These are phyloP conservation scores for Tolypocladium nubicola DNA, from an alignment of 2,329 filamentous ascomycete species.

Conservation along the genomic window DNA sequence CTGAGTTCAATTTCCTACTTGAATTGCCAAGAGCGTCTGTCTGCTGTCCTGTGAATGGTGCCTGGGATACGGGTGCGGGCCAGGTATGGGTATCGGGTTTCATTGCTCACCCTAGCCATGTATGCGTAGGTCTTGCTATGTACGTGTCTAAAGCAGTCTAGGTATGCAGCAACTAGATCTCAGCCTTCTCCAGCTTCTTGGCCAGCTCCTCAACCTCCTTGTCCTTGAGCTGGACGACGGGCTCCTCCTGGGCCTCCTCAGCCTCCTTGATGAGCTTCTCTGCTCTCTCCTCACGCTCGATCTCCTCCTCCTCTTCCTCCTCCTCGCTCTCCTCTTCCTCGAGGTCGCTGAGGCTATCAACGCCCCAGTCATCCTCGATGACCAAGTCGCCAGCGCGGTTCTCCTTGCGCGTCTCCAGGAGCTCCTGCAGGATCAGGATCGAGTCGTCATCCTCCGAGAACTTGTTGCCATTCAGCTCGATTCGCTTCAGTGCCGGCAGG, in stretches of 20 bases:
- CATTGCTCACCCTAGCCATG: conserved; percentile 11
- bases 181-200: conserved; percentile 62
- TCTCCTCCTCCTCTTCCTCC: conserved; percentile 58
- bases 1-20: not conserved
- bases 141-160: conserved; percentile 2
- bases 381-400: conserved; percentile 54
- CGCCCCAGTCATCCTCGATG: conserved; percentile 70
- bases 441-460: conserved; percentile 77
- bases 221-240: conserved; percentile 59
- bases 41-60: not conserved
- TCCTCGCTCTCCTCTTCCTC: conserved; percentile 65
- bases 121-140: not conserved
- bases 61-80: not conserved
- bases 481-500: conserved; percentile 67
- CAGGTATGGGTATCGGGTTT: conserved; percentile 17
- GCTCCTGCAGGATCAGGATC: conserved; percentile 55
- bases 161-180: conserved; percentile 26
- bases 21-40: too few relatives aligned
- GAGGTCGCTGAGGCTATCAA: conserved; percentile 80
- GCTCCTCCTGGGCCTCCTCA: conserved; percentile 62
- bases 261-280: conserved; percentile 62
- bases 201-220: conserved; percentile 75
- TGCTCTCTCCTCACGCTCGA: conserved; percentile 50
- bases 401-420: conserved; percentile 71
- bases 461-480: conserved; percentile 95